Evolutionary conservation across 2,329 filamentous ascomycete species (phyloP), one percentile per base, ranked within the genome.

Genomic region (Thermoascus crustaceus): DNA sequence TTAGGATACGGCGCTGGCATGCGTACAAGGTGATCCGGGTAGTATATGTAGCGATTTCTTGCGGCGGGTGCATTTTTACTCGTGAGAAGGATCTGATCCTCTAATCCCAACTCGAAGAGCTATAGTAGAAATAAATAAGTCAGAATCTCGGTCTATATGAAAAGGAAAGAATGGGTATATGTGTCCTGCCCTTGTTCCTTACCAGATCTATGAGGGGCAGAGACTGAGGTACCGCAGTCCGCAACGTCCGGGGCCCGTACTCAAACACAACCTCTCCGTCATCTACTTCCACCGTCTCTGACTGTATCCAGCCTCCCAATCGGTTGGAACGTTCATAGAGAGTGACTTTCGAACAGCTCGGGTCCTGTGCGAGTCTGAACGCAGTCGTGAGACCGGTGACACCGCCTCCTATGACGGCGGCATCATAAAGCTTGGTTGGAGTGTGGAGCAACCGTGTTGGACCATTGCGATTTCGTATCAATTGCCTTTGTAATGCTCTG

Each of bases 251-350:
- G 14, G 91, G 85, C 0, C 89, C 91, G 46, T 77, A 75, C 64
- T 98, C 89, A 51, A 96, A 86, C 18, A 84, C 61, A 21, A 94
- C 73, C 32, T 71, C 61, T 14, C 71, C 69, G 10, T 76, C 82
- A 23, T 72, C 69, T 4, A 70, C 62, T 1, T 74, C 58, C 8
- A 83, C 68, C 33, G 64, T 65, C 45, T 80, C 72, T 2, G 82
- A 86, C 43, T 78, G 66, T 25, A 96, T 68, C 88, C 88, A 96
- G 30, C 91, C 91, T 27, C 91, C 91, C 1, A 89, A 58, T 13
- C 77, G 71, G 14, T 73, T 56, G 18, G 69, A 73, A 13, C 73
- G 73, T 58, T 98, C 91, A 59, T 86, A 94, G 7, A 98, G 55
- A 0, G 84, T 91, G 50, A 98, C 78, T 34, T 78, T 76, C 21